Conservation (phyloP, 495 filamentous ascomycete species). For the Penicillium paradoxum region DNA sequence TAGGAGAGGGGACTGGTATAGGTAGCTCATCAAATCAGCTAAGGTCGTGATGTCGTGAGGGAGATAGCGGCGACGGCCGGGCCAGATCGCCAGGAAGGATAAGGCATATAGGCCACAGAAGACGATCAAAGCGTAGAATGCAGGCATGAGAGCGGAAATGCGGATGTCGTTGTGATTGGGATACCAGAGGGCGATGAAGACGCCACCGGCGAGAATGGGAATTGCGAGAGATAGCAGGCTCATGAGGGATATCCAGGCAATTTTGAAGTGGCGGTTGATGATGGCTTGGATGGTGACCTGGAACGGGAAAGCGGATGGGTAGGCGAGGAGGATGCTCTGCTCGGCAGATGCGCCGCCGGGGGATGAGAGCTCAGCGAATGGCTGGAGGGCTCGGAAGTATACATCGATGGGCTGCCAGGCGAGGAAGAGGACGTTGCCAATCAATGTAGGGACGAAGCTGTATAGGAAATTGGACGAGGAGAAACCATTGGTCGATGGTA, state of each 20-base stretch:
- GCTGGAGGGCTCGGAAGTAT: slow-evolving; percentile 67
- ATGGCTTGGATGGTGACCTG: slow-evolving; percentile 57
- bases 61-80: slow-evolving; percentile 51
- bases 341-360: slow-evolving; percentile 60
- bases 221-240: slow-evolving; percentile 59
- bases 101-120: slow-evolving; percentile 65
- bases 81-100: slow-evolving; percentile 57
- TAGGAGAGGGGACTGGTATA: slow-evolving; percentile 64
- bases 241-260: slow-evolving; percentile 64
- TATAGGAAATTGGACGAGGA: slow-evolving; percentile 85
- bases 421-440: slow-evolving; percentile 73
- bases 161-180: slow-evolving; percentile 47
- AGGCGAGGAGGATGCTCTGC: slow-evolving; percentile 67
- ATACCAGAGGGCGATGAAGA: slow-evolving; percentile 75
- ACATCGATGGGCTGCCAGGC: slow-evolving; percentile 72
- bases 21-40: slow-evolving; percentile 70
- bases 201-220: slow-evolving; percentile 71
- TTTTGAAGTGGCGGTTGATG: slow-evolving; percentile 61
- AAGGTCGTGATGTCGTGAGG: slow-evolving; percentile 67
- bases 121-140: slow-evolving; percentile 59
- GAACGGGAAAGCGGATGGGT: slow-evolving; percentile 60
- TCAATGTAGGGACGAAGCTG: slow-evolving; percentile 71
- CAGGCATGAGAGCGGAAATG: slow-evolving; percentile 64
- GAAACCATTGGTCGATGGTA: slow-evolving; percentile 60
- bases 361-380: slow-evolving; percentile 61